Base-by-base conservation (phyloP, 768 basidiomycete genomes). In the Leccinum truebloodii region DNA sequence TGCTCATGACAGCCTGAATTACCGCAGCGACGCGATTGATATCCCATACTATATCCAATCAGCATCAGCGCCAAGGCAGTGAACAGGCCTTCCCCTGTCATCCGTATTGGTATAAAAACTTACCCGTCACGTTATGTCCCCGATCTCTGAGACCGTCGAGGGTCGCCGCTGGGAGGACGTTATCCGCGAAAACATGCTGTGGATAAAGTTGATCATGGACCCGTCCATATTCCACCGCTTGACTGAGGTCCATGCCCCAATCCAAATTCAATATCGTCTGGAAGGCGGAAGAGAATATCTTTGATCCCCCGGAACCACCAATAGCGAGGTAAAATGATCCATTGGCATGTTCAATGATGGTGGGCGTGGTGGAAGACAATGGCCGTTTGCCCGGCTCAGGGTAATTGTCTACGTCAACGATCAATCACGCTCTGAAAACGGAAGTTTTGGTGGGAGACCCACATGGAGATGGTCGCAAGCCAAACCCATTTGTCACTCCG, bases 171-270 rank as follows among this genome's bases (percentile, higher is more conserved):
- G 89, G 86, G 65, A 88, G 88, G 0, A 80, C 76, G 59, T 80
- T 73, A 65, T 95, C 94, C 30, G 81, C 81, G 26, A 84, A 80
- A n/a, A 90, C 74, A 18, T 67, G 34, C 13, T 74, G 60, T 0
- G 95, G 95, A 60, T 86, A 89, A 32, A 98, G 78, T 70, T 97
- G 95, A 67, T 95, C 85, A 68, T 98, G 95, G 26, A 95, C 73
- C 16, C 95, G 82, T 6, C 90, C 87, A 65, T 75, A 83, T 74
- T 98, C 96, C n/a, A 98, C 85, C 0, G 95, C 92, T 46, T 82
- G 72, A 65, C 89, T 86, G 51, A 89, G 74, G 66, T 95, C 87
- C 77, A 91, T 78, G 1, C 90, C 94, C 85, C 90, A 90, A 34
- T 83, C 73, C 9, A 92, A 71, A 68, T 92, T 90, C 20, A 95